Evolutionary conservation across 1,284 basidiomycete species (phyloP).

Genomic region (Rhodotorula glutinis): DNA sequence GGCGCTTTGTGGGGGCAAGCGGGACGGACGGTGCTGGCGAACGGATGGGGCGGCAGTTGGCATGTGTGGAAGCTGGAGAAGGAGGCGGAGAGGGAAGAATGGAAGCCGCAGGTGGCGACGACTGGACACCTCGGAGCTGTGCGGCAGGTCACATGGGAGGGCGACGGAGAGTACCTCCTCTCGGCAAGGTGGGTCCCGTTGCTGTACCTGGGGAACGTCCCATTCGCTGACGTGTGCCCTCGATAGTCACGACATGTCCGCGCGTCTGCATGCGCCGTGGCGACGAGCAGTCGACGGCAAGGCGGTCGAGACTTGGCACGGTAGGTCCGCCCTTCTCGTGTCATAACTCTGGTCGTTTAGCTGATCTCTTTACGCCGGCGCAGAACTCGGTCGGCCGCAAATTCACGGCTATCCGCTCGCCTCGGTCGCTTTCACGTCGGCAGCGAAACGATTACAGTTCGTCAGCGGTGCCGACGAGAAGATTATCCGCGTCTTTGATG

Average conservation of each 20-base stretch:
- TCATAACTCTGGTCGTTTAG: neutral
- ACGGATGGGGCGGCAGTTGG: constrained; percentile 91
- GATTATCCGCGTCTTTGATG: constrained; percentile 83
- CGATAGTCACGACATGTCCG: constrained; percentile 74
- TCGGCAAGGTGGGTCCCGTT: constrained; percentile 74
- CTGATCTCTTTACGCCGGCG: neutral
- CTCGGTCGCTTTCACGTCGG: constrained; percentile 67
- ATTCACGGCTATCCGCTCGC: constrained; percentile 91
- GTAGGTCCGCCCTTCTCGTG: constrained; percentile 3
- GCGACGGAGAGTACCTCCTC: constrained; percentile 73
- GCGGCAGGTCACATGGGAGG: constrained; percentile 77
- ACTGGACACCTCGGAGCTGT: constrained; percentile 77
- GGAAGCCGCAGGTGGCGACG: constrained; percentile 73
- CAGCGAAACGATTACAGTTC: constrained; percentile 62
- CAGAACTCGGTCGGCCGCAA: constrained; percentile 76
- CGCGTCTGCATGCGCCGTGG: constrained; percentile 70
- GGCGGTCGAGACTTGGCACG: constrained; percentile 64
- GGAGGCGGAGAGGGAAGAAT: constrained; percentile 49
- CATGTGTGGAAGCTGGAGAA: constrained; percentile 64
- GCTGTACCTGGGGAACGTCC: no score
- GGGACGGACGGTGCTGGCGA: constrained; percentile 67
- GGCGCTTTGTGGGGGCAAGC: constrained; percentile 69
- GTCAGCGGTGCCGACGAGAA: constrained; percentile 90
- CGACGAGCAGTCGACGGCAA: constrained; percentile 17
- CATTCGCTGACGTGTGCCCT: no score